phyloP scores from a whole-genome alignment of 2,329 filamentous ascomycete genomes.

The Sclerotinia glacialis region DNA sequence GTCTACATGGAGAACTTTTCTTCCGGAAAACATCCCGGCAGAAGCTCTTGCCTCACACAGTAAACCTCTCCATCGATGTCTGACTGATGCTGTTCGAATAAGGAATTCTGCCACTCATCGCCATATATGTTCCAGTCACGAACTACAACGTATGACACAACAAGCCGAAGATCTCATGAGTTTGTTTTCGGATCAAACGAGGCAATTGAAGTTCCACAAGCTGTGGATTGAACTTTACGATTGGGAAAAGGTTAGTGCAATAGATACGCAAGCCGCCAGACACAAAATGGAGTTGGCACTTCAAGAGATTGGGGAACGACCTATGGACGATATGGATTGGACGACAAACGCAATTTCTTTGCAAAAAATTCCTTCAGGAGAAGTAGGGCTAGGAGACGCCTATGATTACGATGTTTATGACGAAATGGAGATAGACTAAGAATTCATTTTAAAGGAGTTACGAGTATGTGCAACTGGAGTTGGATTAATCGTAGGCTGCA shows the following conservation, averaged over 20 bases:
- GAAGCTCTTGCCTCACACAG: conserved; percentile 28
- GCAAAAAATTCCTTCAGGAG: conserved; percentile 28
- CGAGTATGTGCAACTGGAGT: background rate
- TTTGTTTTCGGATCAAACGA: conserved; percentile 34
- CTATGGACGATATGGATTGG: conserved; percentile 40
- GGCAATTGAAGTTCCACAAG: conserved; percentile 33
- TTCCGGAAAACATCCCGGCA: conserved; percentile 30
- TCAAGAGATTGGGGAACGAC: conserved; percentile 35
- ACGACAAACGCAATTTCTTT: conserved; percentile 37
- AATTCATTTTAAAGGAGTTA: background rate
- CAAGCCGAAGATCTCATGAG: conserved; percentile 37
- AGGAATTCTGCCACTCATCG: conserved; percentile 37
- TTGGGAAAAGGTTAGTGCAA: conserved; percentile 31
- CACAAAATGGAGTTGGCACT: conserved; percentile 31
- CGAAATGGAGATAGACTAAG: conserved; percentile 35
- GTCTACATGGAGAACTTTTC: conserved; percentile 33
- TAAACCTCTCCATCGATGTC: conserved; percentile 27
- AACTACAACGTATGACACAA: conserved; percentile 33
- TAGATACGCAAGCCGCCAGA: conserved; percentile 29
- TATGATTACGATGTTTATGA: conserved; percentile 26
- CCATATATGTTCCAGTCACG: conserved; percentile 35
- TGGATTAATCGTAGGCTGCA: conserved; percentile 4
- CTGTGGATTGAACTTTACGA: conserved; percentile 31
- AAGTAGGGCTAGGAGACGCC: conserved; percentile 13
- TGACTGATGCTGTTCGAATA: conserved; percentile 36